Evolutionary conservation across 805 yeast species (phyloP).

Genomic region (Wickerhamiella musiphila): DNA sequence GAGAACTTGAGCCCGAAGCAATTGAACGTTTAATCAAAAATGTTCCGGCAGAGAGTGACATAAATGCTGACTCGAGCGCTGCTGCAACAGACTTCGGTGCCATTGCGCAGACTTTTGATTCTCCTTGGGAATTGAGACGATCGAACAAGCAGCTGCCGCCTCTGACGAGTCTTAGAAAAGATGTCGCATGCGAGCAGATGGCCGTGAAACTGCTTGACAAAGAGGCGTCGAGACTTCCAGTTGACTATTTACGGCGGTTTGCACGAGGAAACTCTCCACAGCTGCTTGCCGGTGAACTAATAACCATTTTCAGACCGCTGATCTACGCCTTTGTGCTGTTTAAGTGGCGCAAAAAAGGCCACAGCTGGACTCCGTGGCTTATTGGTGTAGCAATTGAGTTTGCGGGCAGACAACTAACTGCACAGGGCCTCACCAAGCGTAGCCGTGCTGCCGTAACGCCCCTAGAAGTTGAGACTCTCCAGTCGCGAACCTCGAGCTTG

Average conservation of each 20-base stretch:
- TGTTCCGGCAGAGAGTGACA: background rate
- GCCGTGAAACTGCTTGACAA: slow-evolving; percentile 15
- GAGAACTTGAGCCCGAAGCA: slow-evolving; percentile 22
- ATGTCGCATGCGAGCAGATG: slow-evolving; percentile 9
- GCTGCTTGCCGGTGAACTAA: slow-evolving; percentile 19
- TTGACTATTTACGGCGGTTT: slow-evolving; percentile 18
- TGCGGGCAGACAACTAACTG: slow-evolving; percentile 17
- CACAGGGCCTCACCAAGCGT: slow-evolving; percentile 2
- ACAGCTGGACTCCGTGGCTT: slow-evolving; percentile 27
- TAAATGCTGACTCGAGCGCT: background rate
- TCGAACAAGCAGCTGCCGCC: slow-evolving; percentile 4
- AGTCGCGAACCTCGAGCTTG: slow-evolving; percentile 16
- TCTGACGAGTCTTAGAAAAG: slow-evolving; percentile 17
- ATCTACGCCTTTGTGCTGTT: slow-evolving; percentile 22
- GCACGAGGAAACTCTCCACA: slow-evolving; percentile 3
- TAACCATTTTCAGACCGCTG: slow-evolving; percentile 24
- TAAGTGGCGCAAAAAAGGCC: slow-evolving; percentile 10
- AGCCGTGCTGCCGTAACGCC: slow-evolving; percentile 10
- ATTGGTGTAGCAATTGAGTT: slow-evolving; percentile 22
- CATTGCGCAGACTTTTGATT: background rate
- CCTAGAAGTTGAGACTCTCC: slow-evolving; percentile 20
- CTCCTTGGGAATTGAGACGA: no score
- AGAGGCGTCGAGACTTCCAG: slow-evolving; percentile 21
- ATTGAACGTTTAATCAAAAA: slow-evolving; percentile 9
- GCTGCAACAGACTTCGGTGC: background rate